These are phyloP conservation scores for Actinomortierella wolfii DNA, from an alignment of 371 early-diverging fungal genomes.

Conservation along the genomic window DNA sequence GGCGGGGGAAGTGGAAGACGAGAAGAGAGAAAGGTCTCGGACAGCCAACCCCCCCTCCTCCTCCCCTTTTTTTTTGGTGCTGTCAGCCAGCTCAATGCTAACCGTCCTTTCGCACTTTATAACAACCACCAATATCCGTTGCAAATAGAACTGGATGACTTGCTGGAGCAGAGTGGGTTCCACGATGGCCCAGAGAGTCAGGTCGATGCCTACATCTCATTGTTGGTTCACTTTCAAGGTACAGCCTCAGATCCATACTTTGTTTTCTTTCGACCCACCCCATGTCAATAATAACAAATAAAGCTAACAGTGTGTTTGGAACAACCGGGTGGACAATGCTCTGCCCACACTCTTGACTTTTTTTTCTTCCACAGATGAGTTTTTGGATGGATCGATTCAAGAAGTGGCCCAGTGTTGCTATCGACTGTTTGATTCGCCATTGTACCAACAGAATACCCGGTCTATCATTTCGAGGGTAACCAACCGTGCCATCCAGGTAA, in stretches of 20 bases:
- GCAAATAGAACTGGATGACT: constrained; percentile 53
- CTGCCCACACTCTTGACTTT: background rate
- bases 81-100: too few relatives aligned
- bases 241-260: background rate
- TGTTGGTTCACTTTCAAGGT: constrained; percentile 47
- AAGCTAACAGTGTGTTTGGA: too few relatives aligned
- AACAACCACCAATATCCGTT: too few relatives aligned
- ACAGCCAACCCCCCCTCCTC: too few relatives aligned
- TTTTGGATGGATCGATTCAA: constrained; percentile 45
- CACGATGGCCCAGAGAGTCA: constrained; percentile 46
- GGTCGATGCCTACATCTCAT: constrained; percentile 48
- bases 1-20: too few relatives aligned
- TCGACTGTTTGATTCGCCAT: constrained; percentile 65
- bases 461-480: constrained; percentile 48
- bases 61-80: too few relatives aligned
- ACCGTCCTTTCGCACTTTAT: too few relatives aligned
- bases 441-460: constrained; percentile 64
- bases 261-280: background rate
- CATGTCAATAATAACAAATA: too few relatives aligned
- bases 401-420: constrained; percentile 65
- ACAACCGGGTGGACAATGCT: too few relatives aligned
- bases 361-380: constrained; percentile 52
- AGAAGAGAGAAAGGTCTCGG: too few relatives aligned
- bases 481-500: constrained; percentile 41
- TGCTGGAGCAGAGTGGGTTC: constrained; percentile 48